Evolutionary conservation across 2,329 filamentous ascomycete genomes (phyloP), one percentile per base, ranked within the genome.

Genomic region (Fusarium beomiforme): DNA sequence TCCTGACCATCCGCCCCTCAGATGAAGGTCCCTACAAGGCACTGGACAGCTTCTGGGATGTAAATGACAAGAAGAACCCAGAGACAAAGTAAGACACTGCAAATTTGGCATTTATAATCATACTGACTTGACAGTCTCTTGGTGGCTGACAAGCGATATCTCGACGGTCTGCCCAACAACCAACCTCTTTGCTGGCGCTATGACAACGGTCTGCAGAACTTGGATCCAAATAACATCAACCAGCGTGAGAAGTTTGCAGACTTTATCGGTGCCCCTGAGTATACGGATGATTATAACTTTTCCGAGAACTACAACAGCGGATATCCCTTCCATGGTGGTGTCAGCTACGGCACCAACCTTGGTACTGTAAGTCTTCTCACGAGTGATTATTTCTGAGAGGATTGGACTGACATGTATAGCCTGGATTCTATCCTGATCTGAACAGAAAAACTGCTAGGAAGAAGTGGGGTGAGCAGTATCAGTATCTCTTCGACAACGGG

Each of bases 391-490:
- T n/a, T 21, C 9, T 21, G 14, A 5, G 3, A 21, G 14, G 2
- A 11, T 1, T 3, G 14, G 2, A 9, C 19, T 59, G 2, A 54
- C 17, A 8, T 8, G 0, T 0, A 6, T 14, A 59, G 57, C 57
- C 57, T 0, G 57, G 57, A 3, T 59, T 41, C 19, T 59, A 59
- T 31, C 46, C 58, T 6, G 49, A 56, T 37, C 21, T 43, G 1
- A 60, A 60, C 31, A 21, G 50, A 0, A 33, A 17, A 6, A 50
- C 31, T 11, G 50, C 57, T 1, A 44, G 57, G 13, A 56, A 60
- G n/a, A 26, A 36, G 19, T 60, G 57, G 57, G 57, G 57, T 3
- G 50, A 43, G 6, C 57, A 60, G 39, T 60, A 60, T 13, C 49
- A 60, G 33, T 34, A 56, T 7, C 50, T 60, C 9, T 60, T 60